Percentiles rank a stretch among this genome's conserved stretches.
phyloP scores from a whole-genome alignment of 2,329 filamentous ascomycete species.

The Tolypocladium paradoxum region DNA sequence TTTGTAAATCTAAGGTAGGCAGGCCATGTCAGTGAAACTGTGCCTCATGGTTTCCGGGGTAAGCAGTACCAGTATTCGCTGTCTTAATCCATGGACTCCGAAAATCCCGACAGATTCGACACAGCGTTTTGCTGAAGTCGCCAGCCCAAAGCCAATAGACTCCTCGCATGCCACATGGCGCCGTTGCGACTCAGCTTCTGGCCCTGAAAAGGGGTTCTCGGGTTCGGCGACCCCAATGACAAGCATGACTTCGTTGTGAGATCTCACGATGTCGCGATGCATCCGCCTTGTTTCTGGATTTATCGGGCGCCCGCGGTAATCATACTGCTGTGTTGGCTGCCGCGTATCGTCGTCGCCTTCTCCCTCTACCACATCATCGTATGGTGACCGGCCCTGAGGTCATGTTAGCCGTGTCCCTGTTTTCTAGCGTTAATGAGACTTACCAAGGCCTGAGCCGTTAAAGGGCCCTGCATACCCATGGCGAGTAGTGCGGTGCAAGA shows the following conservation, averaged over 20 bases:
- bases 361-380: constrained; percentile 44
- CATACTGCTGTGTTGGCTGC: constrained; percentile 37
- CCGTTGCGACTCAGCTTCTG: constrained; percentile 28
- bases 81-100: constrained; percentile 40
- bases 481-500: not conserved
- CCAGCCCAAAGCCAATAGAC: constrained; percentile 28
- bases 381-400: constrained; percentile 45
- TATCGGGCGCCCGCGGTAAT: constrained; percentile 43
- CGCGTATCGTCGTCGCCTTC: constrained; percentile 31
- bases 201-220: constrained; percentile 31
- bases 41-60: not conserved
- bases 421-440: constrained; percentile 8
- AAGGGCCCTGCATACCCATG: constrained; percentile 45
- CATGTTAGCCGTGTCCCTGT: not conserved
- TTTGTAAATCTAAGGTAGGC: constrained; percentile 45
- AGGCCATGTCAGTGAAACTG: constrained; percentile 4
- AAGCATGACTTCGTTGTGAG: constrained; percentile 54
- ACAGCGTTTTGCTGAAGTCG: constrained; percentile 20
- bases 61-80: constrained; percentile 39
- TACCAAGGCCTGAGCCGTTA: constrained; percentile 47
- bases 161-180: constrained; percentile 38
- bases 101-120: constrained; percentile 35
- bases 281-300: constrained; percentile 44
- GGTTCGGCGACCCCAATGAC: constrained; percentile 52
- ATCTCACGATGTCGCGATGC: constrained; percentile 46